These are phyloP conservation scores for Irpex rosettiformis DNA, from an alignment of 1,284 basidiomycete species.

Conservation along the genomic window DNA sequence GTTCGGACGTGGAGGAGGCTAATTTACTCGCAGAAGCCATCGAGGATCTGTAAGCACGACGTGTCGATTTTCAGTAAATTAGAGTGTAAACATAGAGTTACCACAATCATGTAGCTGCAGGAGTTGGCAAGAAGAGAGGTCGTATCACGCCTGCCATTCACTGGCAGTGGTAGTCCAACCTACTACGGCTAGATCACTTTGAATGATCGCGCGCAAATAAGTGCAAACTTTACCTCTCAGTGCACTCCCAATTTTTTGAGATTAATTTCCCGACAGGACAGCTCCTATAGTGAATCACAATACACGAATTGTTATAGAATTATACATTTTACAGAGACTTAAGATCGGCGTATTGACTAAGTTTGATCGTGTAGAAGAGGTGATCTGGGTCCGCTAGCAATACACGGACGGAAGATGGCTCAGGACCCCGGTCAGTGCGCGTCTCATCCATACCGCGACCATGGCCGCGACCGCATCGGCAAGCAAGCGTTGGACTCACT, in stretches of 20 bases:
- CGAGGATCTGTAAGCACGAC: not conserved
- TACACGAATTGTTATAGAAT: too few relatives aligned
- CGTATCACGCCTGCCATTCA: not conserved
- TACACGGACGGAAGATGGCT: not conserved
- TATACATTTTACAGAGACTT: too few relatives aligned
- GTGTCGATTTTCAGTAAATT: not conserved
- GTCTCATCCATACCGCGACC: not conserved
- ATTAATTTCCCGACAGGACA: too few relatives aligned
- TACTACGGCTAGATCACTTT: too few relatives aligned
- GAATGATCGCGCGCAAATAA: too few relatives aligned
- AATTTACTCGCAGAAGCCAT: not conserved
- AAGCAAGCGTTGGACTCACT: constrained; percentile 72
- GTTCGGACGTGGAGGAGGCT: not conserved
- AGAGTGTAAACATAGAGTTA: not conserved
- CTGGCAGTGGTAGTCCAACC: not conserved
- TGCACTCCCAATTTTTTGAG: too few relatives aligned
- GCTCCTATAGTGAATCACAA: too few relatives aligned
- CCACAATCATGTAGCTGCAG: not conserved
- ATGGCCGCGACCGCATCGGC: constrained; percentile 28
- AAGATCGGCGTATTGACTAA: too few relatives aligned
- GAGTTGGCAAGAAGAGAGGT: not conserved
- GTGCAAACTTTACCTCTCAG: too few relatives aligned
- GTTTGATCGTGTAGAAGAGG: too few relatives aligned
- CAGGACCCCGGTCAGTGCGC: not conserved
- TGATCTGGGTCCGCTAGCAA: not conserved